A percentile compares a stretch with the other conserved stretches of the same genome.
Evolutionary conservation across 495 filamentous ascomycete species (phyloP).

Genomic region (Trichoderma virens): DNA sequence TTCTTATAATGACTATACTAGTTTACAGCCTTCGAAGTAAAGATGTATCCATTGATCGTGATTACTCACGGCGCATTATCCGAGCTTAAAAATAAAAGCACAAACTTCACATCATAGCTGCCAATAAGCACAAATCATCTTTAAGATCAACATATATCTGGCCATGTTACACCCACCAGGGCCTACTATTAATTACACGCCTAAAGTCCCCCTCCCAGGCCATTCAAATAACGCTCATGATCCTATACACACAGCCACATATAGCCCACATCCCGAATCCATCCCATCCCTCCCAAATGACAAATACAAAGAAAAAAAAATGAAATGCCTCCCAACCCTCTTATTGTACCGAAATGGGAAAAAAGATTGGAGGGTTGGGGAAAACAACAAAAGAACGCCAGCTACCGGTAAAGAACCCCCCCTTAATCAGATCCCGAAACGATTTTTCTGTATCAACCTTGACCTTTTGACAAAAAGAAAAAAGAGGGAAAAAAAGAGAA

Average conservation of each 20-base stretch:
- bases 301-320: no score
- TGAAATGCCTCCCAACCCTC: not conserved
- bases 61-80: no score
- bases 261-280: not conserved
- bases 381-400: not conserved
- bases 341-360: not conserved
- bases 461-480: not conserved
- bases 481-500: constrained; percentile 5
- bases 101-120: no score
- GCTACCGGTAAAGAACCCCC: not conserved
- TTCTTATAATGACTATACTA: no score
- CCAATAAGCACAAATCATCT: no score
- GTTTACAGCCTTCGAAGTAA: no score
- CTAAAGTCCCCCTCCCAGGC: not conserved
- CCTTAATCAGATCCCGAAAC: not conserved
- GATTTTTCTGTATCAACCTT: constrained; percentile 4
- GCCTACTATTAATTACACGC: not conserved
- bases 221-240: not conserved
- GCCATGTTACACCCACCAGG: not conserved
- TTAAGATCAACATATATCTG: no score
- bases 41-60: no score
- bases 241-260: not conserved
- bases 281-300: no score
- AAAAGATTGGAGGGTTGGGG: not conserved
- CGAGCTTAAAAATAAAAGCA: no score